Base-by-base conservation (phyloP, 2,329 filamentous ascomycete genomes). In the Fusarium cyanostomum region DNA sequence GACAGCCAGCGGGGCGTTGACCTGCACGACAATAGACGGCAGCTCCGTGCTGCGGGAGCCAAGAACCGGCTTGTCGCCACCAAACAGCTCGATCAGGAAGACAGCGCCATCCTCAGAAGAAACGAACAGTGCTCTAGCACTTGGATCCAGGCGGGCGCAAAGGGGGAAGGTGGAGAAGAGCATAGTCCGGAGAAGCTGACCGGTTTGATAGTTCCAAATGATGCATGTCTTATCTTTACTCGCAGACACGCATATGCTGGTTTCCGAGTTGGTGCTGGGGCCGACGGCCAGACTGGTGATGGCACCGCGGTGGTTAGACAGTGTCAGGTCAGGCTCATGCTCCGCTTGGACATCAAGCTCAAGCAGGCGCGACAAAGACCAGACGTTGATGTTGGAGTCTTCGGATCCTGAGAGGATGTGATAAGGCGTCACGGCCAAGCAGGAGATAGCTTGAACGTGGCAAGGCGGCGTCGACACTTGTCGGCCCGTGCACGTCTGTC, bases 351-450 rank as follows among this genome's bases (percentile, higher is more conserved):
- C 77, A 64, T 83, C 79, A 52, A 86, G 77, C 59, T 87, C 84
- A 3, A 97, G 83, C 10, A 98, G 85, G 21, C 84, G 84, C 4
- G 90, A 83, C 49, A 97, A 78, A 2, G 92, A 92, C 95, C 95
- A 99, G 59, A 98, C 89, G 76, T 96, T 92, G 62, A 97, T 84
- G 74, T 92, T 96, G 48, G 93, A 91, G 79, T 99, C 95, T 67
- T 89, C 86, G 3, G 92, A 94, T 35, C 89, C 92, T 1, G 91
- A 92, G 46, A 95, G 82, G 48, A 95, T 77, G 76, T 92, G 89
- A 69, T 87, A 87, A 42, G 87, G 89, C 37, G 89, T 90, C 10
- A 88, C 85, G 33, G 86, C 88, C 52, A 98, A 80, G 72, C 88
- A 89, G 21, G 91, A 93, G 26, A 98, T 87, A 16, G 88, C 83